Percentiles rank a stretch among this genome's conserved stretches.
phyloP scores from a whole-genome alignment of 257 asterid species.

The Agastache rugosa region DNA sequence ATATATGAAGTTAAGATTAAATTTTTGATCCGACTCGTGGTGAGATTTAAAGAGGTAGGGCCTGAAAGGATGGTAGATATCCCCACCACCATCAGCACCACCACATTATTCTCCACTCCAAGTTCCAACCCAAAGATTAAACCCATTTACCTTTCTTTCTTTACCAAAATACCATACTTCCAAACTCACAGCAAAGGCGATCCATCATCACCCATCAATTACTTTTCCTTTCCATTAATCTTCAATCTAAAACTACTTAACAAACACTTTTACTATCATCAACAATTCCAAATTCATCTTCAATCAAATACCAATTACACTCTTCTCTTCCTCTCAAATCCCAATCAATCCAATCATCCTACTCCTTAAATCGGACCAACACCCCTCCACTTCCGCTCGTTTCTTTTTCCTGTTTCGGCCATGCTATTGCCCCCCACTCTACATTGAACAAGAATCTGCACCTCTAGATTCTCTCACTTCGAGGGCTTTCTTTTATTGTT shows the following conservation, averaged over 20 bases:
- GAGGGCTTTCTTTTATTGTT: constrained; percentile 38
- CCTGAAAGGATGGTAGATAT: not conserved
- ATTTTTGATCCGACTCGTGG: too few species aligned
- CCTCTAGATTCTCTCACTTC: constrained; percentile 40
- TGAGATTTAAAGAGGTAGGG: not conserved
- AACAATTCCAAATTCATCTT: constrained; percentile 40
- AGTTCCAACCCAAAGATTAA: not conserved
- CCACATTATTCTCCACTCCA: constrained; percentile 2
- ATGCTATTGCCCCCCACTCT: constrained; percentile 28
- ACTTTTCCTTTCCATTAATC: constrained; percentile 5
- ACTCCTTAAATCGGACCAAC: not conserved
- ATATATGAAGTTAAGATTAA: too few species aligned
- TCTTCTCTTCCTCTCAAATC: constrained; percentile 23
- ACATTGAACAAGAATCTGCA: constrained; percentile 34
- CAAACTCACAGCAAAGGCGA: constrained; percentile 34
- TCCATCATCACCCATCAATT: constrained; percentile 22
- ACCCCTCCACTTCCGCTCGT: constrained; percentile 1
- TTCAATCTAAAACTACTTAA: constrained; percentile 4
- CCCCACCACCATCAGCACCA: constrained; percentile 31
- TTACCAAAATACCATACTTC: constrained; percentile 10
- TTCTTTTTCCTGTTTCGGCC: constrained; percentile 18
- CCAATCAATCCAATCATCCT: constrained; percentile 15
- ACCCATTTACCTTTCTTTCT: constrained; percentile 3
- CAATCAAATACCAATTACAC: constrained; percentile 24
- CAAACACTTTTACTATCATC: not conserved